Evolutionary conservation across 805 yeast genomes (phyloP).

Genomic region (Candida hungchunana): DNA sequence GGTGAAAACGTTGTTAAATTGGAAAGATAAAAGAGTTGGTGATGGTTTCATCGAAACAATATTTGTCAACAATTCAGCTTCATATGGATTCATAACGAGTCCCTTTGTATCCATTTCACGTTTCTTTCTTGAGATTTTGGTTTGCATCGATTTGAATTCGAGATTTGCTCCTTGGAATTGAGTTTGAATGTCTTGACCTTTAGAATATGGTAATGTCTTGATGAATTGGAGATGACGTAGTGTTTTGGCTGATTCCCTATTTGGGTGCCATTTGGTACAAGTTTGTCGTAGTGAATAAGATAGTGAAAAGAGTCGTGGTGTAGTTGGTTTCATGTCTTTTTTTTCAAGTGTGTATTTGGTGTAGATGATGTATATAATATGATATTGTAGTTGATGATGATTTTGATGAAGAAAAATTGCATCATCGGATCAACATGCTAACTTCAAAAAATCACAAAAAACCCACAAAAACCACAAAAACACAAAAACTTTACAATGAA

Average conservation of each 20-base stretch:
- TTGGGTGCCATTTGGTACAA: slow-evolving; percentile 29
- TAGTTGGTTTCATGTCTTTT: too few relatives aligned
- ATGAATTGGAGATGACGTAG: slow-evolving; percentile 43
- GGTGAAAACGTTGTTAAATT: slow-evolving; percentile 83
- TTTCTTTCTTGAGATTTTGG: slow-evolving; percentile 42
- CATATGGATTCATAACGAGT: slow-evolving; percentile 41
- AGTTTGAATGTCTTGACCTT: slow-evolving; percentile 56
- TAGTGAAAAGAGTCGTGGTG: too few relatives aligned
- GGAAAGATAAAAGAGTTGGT: slow-evolving; percentile 75
- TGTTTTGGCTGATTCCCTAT: slow-evolving; percentile 29
- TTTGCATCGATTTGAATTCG: slow-evolving; percentile 49
- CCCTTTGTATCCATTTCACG: slow-evolving; percentile 37
- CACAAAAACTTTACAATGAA: too few relatives aligned
- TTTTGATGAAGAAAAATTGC: too few relatives aligned
- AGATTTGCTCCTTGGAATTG: slow-evolving; percentile 52
- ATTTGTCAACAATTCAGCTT: slow-evolving; percentile 39
- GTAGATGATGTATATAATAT: too few relatives aligned
- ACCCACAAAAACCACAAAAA: too few relatives aligned
- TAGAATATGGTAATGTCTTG: slow-evolving; percentile 34
- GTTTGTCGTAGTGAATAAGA: too few relatives aligned
- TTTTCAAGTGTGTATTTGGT: too few relatives aligned
- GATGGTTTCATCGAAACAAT: slow-evolving; percentile 47
- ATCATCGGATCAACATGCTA: too few relatives aligned
- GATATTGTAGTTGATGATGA: too few relatives aligned
- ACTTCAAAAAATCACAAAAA: too few relatives aligned